phyloP scores from a whole-genome alignment of 495 filamentous ascomycete species.

The Cercophora sp. region DNA sequence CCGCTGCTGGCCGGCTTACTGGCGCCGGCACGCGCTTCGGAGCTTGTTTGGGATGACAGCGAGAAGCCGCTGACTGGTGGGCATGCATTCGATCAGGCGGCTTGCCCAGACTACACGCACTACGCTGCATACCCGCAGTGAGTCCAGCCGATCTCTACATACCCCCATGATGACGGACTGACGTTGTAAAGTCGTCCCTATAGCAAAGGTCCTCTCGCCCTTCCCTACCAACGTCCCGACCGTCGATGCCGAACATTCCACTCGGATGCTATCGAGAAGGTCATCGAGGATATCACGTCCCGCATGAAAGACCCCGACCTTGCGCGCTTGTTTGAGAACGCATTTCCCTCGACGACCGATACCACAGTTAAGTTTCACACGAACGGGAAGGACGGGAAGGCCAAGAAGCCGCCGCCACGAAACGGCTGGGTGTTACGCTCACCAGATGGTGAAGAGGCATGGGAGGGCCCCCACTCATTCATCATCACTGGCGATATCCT shows the following conservation, averaged over 20 bases:
- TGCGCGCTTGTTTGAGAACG: constrained; percentile 90
- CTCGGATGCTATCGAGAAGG: constrained; percentile 77
- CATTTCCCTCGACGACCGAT: constrained; percentile 94
- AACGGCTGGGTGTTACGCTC: constrained; percentile 4
- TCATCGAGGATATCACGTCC: constrained; percentile 75
- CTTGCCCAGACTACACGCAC: constrained; percentile 52
- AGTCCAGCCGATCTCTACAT: constrained; percentile 5
- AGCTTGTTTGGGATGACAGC: constrained; percentile 10
- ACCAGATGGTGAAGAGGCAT: constrained; percentile 51
- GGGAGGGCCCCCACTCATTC: constrained; percentile 86
- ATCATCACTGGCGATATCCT: constrained; percentile 99
- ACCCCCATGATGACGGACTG: constrained; percentile 2
- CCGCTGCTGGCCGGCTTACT: constrained; percentile 14
- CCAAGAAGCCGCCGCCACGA: constrained; percentile 18
- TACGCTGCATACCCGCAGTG: constrained; percentile 48
- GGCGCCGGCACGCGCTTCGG: constrained; percentile 11
- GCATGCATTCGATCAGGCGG: constrained; percentile 18
- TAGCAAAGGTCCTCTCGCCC: constrained; percentile 69
- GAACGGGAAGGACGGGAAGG: constrained; percentile 36
- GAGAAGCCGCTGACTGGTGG: constrained; percentile 22
- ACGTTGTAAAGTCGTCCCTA: constrained; percentile 59
- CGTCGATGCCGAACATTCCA: constrained; percentile 81
- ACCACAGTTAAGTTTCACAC: constrained; percentile 72
- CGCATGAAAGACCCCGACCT: constrained; percentile 84
- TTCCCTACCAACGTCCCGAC: constrained; percentile 88